phyloP scores from a whole-genome alignment of 805 yeast species.

The Candida endomychidarum region DNA sequence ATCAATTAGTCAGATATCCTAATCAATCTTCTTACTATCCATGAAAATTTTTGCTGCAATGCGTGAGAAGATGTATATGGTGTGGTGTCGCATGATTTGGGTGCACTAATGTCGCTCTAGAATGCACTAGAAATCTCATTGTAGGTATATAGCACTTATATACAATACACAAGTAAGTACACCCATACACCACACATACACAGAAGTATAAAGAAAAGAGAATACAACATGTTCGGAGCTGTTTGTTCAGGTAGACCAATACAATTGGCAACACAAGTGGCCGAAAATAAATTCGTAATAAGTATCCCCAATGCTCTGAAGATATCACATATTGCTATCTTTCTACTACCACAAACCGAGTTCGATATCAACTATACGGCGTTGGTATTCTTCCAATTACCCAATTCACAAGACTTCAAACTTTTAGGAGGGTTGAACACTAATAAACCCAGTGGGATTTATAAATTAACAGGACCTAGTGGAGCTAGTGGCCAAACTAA shows the following conservation, averaged over 20 bases:
- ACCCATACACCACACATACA: too few relatives aligned
- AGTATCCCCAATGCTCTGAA: slow-evolving; percentile 61
- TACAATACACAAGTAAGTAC: too few relatives aligned
- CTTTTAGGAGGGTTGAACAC: slow-evolving; percentile 63
- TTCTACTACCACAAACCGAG: slow-evolving; percentile 78
- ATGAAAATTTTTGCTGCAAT: slow-evolving; percentile 7
- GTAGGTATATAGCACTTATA: too few relatives aligned
- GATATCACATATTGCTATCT: slow-evolving; percentile 78
- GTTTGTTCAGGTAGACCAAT: slow-evolving; percentile 72
- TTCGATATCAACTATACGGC: slow-evolving; percentile 75
- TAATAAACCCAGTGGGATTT: slow-evolving; percentile 87
- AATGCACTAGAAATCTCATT: neutral
- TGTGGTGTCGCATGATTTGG: slow-evolving; percentile 2
- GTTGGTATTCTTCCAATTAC: slow-evolving; percentile 83
- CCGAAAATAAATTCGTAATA: slow-evolving; percentile 63
- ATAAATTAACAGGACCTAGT: slow-evolving; percentile 58
- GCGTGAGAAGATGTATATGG: neutral
- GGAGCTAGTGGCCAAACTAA: slow-evolving; percentile 29
- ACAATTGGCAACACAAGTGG: slow-evolving; percentile 63
- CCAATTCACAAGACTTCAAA: slow-evolving; percentile 58
- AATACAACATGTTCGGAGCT: slow-evolving; percentile 61
- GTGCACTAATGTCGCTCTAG: neutral
- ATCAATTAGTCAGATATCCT: slow-evolving; percentile 19
- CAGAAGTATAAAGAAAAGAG: too few relatives aligned
- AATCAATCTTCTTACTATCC: slow-evolving; percentile 15